phyloP scores from a whole-genome alignment of 2,329 filamentous ascomycete genomes.

The Didymellaceae sp. region DNA sequence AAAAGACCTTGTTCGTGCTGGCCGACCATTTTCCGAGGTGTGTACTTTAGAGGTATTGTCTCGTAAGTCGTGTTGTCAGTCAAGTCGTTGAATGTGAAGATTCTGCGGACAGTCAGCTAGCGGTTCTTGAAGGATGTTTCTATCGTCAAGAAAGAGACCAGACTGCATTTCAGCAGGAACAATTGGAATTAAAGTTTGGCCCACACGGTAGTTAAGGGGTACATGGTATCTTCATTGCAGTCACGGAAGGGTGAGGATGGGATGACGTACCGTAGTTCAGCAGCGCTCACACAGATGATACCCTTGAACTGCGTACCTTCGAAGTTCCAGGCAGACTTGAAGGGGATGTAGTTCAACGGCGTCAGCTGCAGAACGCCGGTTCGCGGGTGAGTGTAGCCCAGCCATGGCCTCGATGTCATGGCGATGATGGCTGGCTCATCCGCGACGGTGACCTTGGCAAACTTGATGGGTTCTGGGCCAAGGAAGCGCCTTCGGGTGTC shows the following conservation, averaged over 20 bases:
- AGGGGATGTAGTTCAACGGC: constrained; percentile 82
- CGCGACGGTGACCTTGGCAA: constrained; percentile 90
- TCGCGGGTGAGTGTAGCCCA: constrained; percentile 89
- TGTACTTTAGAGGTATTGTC: constrained; percentile 85
- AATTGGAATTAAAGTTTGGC: constrained; percentile 73
- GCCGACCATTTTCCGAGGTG: constrained; percentile 83
- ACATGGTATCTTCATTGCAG: constrained; percentile 70
- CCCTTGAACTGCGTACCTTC: constrained; percentile 94
- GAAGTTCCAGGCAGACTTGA: constrained; percentile 97
- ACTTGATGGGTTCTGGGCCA: constrained; percentile 84
- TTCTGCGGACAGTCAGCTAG: constrained; percentile 57
- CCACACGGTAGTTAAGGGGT: constrained; percentile 54
- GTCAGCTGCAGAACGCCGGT: constrained; percentile 91
- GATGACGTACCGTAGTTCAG: constrained; percentile 77
- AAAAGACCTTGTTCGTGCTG: constrained; percentile 89
- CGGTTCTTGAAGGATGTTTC: not conserved
- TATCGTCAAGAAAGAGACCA: not conserved
- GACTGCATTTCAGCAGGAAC: constrained; percentile 84
- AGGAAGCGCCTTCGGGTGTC: constrained; percentile 95
- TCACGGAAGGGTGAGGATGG: constrained; percentile 34
- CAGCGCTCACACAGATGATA: constrained; percentile 90
- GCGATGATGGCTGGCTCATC: constrained; percentile 85
- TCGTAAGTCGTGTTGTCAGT: constrained; percentile 86
- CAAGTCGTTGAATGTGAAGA: constrained; percentile 88
- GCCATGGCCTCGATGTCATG: constrained; percentile 91